These are phyloP conservation scores for Penicillium manginii DNA, from an alignment of 495 filamentous ascomycete genomes.

Conservation along the genomic window DNA sequence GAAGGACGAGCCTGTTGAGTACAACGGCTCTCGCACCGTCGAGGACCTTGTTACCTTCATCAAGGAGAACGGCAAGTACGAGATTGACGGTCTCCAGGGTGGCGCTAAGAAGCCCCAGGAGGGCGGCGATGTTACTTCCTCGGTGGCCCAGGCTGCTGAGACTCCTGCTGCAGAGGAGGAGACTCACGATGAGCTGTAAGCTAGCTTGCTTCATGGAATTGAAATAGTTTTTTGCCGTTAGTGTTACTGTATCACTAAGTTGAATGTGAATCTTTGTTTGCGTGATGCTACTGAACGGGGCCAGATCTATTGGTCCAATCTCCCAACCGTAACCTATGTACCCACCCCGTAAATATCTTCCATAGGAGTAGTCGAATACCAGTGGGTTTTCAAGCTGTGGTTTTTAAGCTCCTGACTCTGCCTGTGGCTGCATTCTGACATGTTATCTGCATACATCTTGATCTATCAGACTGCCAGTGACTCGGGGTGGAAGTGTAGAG, in stretches of 20 bases:
- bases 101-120: slow-evolving; percentile 43
- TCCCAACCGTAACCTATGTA: too few relatives aligned
- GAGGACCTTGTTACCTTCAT: slow-evolving; percentile 95
- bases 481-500: too few relatives aligned
- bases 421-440: too few relatives aligned
- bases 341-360: too few relatives aligned
- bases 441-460: too few relatives aligned
- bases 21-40: slow-evolving; percentile 84
- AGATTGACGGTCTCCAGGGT: slow-evolving; percentile 64
- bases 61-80: slow-evolving; percentile 90
- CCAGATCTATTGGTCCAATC: too few relatives aligned
- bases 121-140: slow-evolving; percentile 29
- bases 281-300: neutral
- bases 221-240: slow-evolving; percentile 20
- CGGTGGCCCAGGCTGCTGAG: slow-evolving; percentile 31
- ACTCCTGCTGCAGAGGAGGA: slow-evolving; percentile 36
- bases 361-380: too few relatives aligned
- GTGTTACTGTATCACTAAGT: slow-evolving; percentile 23
- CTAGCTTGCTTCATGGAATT: slow-evolving; percentile 19
- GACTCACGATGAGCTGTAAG: slow-evolving; percentile 49
- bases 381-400: too few relatives aligned
- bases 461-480: too few relatives aligned
- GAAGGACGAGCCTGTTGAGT: slow-evolving; percentile 84
- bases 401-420: too few relatives aligned
- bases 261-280: slow-evolving; percentile 10